phyloP scores from a whole-genome alignment of 2,329 filamentous ascomycete species.

The Sclerotiophoma versabilis region DNA sequence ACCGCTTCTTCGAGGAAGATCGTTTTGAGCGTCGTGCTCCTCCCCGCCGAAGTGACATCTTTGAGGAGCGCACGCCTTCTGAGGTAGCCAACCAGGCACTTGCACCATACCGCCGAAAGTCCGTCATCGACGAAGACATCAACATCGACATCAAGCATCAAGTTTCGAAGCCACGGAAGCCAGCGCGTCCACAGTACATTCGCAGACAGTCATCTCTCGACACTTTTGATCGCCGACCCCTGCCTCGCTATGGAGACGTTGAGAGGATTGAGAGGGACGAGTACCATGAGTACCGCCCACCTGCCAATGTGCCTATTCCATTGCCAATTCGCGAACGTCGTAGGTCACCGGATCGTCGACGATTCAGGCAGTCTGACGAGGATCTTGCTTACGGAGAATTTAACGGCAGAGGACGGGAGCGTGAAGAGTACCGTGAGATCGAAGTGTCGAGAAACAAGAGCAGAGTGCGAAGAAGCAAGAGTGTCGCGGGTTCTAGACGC shows the following conservation, averaged over 20 bases:
- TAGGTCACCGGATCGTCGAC: slow-evolving; percentile 53
- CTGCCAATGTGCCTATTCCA: slow-evolving; percentile 73
- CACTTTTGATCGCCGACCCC: slow-evolving; percentile 81
- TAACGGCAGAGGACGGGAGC: slow-evolving; percentile 35
- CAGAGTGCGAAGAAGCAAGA: slow-evolving; percentile 38
- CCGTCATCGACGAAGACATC: slow-evolving; percentile 64
- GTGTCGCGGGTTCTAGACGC: slow-evolving; percentile 38
- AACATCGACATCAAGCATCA: slow-evolving; percentile 53
- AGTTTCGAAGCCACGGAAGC: slow-evolving; percentile 53
- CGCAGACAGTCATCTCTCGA: slow-evolving; percentile 89
- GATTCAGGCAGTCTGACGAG: slow-evolving; percentile 75
- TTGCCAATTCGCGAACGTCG: slow-evolving; percentile 61
- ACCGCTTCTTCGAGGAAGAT: slow-evolving; percentile 65
- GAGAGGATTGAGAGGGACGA: slow-evolving; percentile 59
- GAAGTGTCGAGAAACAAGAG: slow-evolving; percentile 57
- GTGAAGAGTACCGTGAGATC: slow-evolving; percentile 58
- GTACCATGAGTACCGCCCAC: slow-evolving; percentile 65
- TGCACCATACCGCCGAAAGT: slow-evolving; percentile 65
- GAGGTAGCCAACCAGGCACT: slow-evolving; percentile 61
- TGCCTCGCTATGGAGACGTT: slow-evolving; percentile 63
- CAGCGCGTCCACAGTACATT: slow-evolving; percentile 71
- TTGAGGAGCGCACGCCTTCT: slow-evolving; percentile 56
- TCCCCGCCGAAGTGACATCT: slow-evolving; percentile 52
- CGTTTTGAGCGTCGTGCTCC: slow-evolving; percentile 42
- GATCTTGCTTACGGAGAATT: slow-evolving; percentile 62